These are phyloP conservation scores for Cucurbita pepo DNA, from an alignment of 306 rosid genomes.

Conservation along the genomic window DNA sequence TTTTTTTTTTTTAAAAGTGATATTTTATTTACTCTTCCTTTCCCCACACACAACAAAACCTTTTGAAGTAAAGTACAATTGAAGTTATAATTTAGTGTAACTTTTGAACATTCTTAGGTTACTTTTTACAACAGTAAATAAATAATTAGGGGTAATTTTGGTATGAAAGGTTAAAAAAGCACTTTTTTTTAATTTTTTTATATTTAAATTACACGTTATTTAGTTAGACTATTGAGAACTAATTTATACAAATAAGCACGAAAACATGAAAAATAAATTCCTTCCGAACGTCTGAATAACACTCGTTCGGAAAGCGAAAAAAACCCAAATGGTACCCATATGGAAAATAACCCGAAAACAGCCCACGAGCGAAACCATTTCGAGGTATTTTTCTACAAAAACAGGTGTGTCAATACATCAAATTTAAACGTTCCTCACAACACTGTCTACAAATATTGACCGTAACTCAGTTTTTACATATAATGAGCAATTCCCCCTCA, in stretches of 20 bases:
- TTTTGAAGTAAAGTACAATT: constrained; percentile 1
- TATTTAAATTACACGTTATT: not conserved
- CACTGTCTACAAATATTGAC: too few species aligned
- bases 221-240: not conserved
- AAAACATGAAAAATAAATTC: too few species aligned
- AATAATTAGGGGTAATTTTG: not conserved
- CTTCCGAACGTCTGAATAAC: too few species aligned
- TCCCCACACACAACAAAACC: not conserved
- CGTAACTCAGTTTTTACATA: too few species aligned
- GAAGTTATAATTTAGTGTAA: not conserved
- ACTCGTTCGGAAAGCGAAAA: too few species aligned
- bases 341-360: too few species aligned
- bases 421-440: too few species aligned
- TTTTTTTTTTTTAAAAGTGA: not conserved
- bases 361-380: too few species aligned
- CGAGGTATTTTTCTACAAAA: too few species aligned
- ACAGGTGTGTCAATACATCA: too few species aligned
- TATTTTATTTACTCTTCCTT: not conserved
- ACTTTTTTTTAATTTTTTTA: not conserved
- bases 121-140: not conserved
- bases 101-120: not conserved
- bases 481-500: too few species aligned
- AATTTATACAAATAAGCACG: not conserved
- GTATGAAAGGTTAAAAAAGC: not conserved
- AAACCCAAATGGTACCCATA: too few species aligned